These are phyloP conservation scores for Dovyalis caffra DNA, from an alignment of 345 rosid genomes.

Conservation along the genomic window DNA sequence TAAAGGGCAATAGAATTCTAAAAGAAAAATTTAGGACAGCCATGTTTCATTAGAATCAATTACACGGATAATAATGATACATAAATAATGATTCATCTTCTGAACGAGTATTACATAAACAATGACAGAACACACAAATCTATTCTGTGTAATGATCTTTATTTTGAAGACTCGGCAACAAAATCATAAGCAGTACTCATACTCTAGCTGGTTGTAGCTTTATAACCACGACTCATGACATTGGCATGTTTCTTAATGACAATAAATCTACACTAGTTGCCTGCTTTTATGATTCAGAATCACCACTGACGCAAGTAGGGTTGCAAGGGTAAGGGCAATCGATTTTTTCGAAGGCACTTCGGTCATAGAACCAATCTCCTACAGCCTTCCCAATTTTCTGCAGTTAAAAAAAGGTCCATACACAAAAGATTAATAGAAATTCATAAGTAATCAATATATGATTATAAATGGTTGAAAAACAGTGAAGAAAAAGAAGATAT, in stretches of 20 bases:
- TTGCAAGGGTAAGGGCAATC: constrained; percentile 35
- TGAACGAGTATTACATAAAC: neutral
- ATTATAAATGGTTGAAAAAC: neutral
- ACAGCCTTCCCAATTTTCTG: constrained; percentile 41
- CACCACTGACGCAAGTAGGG: constrained; percentile 29
- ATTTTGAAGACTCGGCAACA: no score
- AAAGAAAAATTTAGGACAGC: no score
- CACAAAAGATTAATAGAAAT: neutral
- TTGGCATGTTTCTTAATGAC: neutral
- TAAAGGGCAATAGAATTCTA: no score
- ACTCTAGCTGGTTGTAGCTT: neutral
- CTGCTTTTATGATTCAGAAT: constrained; percentile 26
- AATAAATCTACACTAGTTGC: neutral
- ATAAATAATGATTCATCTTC: no score
- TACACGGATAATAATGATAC: no score
- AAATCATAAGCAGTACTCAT: neutral
- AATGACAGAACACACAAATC: neutral
- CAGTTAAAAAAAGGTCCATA: neutral
- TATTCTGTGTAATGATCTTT: no score
- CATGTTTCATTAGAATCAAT: no score
- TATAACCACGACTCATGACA: neutral
- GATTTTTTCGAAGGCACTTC: constrained; percentile 16
- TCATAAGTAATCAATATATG: neutral
- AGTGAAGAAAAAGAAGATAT: neutral
- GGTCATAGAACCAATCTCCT: constrained; percentile 34